Evolutionary conservation across 83 land plant genomes (phyloP).

Genomic region (Larix sibirica): DNA sequence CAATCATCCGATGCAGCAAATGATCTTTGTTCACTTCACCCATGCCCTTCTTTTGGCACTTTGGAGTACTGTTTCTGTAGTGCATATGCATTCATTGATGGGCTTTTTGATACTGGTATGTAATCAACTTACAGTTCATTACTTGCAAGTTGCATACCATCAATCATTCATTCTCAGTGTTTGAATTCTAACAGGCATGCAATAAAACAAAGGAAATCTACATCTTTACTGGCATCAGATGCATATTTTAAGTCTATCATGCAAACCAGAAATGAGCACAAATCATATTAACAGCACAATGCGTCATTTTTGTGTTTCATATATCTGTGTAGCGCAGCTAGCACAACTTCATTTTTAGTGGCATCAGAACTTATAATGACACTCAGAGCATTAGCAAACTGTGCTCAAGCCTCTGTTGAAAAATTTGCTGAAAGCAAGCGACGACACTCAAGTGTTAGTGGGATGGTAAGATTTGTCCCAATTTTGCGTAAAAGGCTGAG

Average conservation of each 20-base stretch:
- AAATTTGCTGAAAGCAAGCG: conserved; percentile 28
- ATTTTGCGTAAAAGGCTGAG: conserved; percentile 51
- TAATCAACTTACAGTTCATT: neutral
- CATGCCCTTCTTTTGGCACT: conserved; percentile 50
- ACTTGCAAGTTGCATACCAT: neutral
- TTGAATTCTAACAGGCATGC: neutral
- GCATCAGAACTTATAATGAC: conserved; percentile 74
- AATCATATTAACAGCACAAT: neutral
- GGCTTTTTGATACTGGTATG: conserved; percentile 60
- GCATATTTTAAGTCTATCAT: neutral
- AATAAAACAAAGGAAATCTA: neutral
- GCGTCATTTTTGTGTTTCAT: neutral
- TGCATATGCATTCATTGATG: conserved; percentile 64
- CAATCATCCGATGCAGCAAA: conserved; percentile 38
- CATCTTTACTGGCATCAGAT: neutral
- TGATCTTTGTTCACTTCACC: conserved; percentile 26
- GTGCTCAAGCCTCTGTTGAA: conserved; percentile 31
- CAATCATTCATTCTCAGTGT: neutral
- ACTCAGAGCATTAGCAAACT: conserved; percentile 56
- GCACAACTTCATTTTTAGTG: conserved; percentile 53
- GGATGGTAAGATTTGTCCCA: conserved; percentile 31
- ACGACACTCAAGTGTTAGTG: conserved; percentile 16
- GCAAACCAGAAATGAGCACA: neutral
- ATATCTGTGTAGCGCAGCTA: conserved; percentile 41
- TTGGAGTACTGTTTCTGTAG: conserved; percentile 70